A percentile compares a stretch with the other conserved stretches of the same genome.
phyloP scores from a whole-genome alignment of 352 stramenopile species.

The Achlya hypogyna region DNA sequence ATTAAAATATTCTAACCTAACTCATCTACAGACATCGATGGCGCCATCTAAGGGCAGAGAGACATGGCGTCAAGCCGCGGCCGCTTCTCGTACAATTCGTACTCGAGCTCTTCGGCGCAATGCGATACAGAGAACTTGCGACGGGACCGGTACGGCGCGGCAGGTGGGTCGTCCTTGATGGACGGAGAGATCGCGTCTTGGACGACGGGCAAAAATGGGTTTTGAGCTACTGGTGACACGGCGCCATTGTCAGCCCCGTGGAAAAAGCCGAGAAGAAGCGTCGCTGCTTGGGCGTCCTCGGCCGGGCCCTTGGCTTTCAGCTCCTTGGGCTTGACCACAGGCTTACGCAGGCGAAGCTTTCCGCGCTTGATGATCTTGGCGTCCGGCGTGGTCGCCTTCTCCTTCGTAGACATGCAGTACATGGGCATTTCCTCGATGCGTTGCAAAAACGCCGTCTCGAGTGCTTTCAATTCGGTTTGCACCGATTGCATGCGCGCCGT shows the following conservation, averaged over 20 bases:
- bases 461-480: conserved; percentile 53
- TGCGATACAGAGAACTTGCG: conserved; percentile 21
- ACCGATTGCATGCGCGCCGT: conserved; percentile 61
- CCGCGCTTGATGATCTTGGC: conserved; percentile 9
- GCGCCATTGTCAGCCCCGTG: neutral
- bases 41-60: neutral
- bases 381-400: neutral
- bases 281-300: conserved; percentile 1
- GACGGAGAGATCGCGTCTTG: conserved; percentile 4
- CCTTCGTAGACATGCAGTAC: conserved; percentile 21
- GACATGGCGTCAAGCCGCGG: conserved; percentile 6
- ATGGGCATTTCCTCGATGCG: conserved; percentile 52
- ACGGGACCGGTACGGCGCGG: neutral
- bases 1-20: neutral
- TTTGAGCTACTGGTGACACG: neutral
- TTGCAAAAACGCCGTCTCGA: conserved; percentile 71
- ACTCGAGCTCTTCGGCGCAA: conserved; percentile 4
- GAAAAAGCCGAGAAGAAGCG: conserved; percentile 16
- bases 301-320: neutral
- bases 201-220: neutral
- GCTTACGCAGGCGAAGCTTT: neutral
- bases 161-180: neutral
- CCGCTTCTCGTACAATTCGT: conserved; percentile 14
- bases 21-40: neutral
- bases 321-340: neutral